Evolutionary conservation across 352 stramenopile genomes (phyloP), one percentile per base, ranked within the genome.

Genomic region (Nothophytophthora sp.): DNA sequence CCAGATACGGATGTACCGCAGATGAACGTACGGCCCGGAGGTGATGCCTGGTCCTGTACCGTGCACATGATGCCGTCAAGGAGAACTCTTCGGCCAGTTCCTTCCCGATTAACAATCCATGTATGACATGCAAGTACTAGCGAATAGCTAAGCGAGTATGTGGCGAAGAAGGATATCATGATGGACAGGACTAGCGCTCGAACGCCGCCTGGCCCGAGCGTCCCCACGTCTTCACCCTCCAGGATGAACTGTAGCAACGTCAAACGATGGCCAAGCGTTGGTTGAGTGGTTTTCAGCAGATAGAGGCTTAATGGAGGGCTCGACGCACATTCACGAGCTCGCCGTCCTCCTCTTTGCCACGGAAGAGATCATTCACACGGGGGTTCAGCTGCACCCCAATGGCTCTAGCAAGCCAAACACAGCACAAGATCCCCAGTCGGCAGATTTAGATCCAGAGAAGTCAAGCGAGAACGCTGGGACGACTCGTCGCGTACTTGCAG

Each of bases 1-100:
- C 83, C 83, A 93, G 20, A 93, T 81, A 24, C 81, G 83, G 49
- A 92, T 85, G 60, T 82, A 91, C 9, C 74, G 70, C 12, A 94
- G 50, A 18, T 86, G 76, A 23, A 55, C 66, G 53, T 92, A 94
- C 24, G 77, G 68, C 1, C 79, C 81, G 12, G 63, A 80, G 13
- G 58, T 77, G 55, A 86, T 81, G n/a, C 71, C 71, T 56, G 79
- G 83, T 13, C 78, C 80, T 49, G 70, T 48, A 29, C 78, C 80
- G 81, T 92, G 32, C 45, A 67, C 10, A 55, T 40, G 18, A 60
- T 50, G 37, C 44, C 7, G 63, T 91, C 52, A 91, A 86, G 70
- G 71, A 80, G 24, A 60, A 42, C 15, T 29, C n/a, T n/a, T n/a
- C n/a, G n/a, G n/a, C n/a, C n/a, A n/a, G n/a, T 13, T 18, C 18